A percentile compares a stretch with the other conserved stretches of the same genome.
Conservation (phyloP, 2,329 filamentous ascomycete species). For the Ceratocystiopsis sp. region DNA sequence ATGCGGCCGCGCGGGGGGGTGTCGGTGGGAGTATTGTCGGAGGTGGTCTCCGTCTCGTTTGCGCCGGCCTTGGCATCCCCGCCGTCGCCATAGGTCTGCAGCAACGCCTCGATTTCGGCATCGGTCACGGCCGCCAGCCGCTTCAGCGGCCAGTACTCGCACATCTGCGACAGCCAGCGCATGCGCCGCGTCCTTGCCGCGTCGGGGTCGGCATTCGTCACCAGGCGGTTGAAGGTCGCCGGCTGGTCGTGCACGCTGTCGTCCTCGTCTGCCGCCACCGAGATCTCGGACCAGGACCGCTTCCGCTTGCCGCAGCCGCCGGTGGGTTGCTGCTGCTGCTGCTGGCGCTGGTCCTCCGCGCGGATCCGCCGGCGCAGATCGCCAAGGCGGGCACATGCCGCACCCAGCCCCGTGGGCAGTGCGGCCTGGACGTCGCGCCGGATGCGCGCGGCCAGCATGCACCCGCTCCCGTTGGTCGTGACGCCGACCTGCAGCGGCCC, state of each 20-base stretch:
- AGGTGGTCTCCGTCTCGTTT: not conserved
- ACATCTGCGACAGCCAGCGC: slow-evolving; percentile 88
- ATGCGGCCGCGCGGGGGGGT: slow-evolving; percentile 42
- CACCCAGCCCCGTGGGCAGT: slow-evolving; percentile 58
- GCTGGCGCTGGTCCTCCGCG: slow-evolving; percentile 17
- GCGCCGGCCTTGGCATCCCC: slow-evolving; percentile 4
- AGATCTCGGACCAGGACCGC: too few species aligned
- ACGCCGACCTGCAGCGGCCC: slow-evolving; percentile 89
- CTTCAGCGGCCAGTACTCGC: slow-evolving; percentile 93
- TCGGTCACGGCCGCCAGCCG: slow-evolving; percentile 67
- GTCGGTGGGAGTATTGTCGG: slow-evolving; percentile 8
- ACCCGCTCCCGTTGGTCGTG: slow-evolving; percentile 86
- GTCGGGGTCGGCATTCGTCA: slow-evolving; percentile 56
- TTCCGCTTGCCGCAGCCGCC: too few species aligned
- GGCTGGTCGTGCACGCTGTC: slow-evolving; percentile 56
- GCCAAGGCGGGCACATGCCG: slow-evolving; percentile 62
- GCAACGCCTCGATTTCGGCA: slow-evolving; percentile 56
- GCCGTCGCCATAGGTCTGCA: slow-evolving; percentile 47
- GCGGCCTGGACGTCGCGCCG: slow-evolving; percentile 72
- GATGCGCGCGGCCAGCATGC: slow-evolving; percentile 81
- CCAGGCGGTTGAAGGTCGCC: slow-evolving; percentile 68
- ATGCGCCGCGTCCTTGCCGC: slow-evolving; percentile 66
- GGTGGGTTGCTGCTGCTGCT: not conserved
- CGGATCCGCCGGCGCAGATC: slow-evolving; percentile 49
- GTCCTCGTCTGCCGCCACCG: not conserved